Evolutionary conservation across 345 rosid species (phyloP).

Genomic region (Salix viminalis): DNA sequence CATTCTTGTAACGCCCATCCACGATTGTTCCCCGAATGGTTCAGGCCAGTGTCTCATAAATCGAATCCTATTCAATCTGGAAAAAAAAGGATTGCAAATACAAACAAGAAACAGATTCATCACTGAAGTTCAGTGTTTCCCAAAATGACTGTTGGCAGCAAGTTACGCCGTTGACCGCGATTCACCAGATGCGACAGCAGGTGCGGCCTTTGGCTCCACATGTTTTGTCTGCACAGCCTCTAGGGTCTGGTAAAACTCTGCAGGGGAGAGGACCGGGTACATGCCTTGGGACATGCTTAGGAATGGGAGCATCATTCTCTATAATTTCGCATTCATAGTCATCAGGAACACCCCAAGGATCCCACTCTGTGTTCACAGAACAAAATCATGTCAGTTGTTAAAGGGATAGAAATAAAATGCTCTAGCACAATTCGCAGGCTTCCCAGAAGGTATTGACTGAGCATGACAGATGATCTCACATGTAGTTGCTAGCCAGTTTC

Average conservation of each 20-base stretch:
- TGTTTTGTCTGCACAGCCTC: conserved; percentile 40
- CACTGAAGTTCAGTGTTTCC: conserved; percentile 13
- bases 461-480: not conserved
- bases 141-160: not conserved
- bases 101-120: conserved; percentile 19
- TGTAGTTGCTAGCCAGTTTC: not conserved
- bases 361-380: conserved; percentile 62
- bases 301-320: conserved; percentile 84
- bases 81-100: conserved; percentile 33
- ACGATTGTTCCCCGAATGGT: conserved; percentile 34
- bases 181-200: conserved; percentile 46
- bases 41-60: conserved; percentile 24
- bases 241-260: conserved; percentile 74
- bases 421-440: not conserved
- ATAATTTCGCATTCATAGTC: conserved; percentile 89
- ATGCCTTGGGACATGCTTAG: conserved; percentile 89
- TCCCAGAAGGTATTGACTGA: not conserved
- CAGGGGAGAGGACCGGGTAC: conserved; percentile 96
- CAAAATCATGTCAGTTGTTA: not conserved
- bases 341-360: conserved; percentile 97
- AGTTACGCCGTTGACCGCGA: conserved; percentile 45
- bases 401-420: too few species aligned
- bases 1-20: conserved; percentile 12
- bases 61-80: conserved; percentile 27
- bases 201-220: conserved; percentile 28